Evolutionary conservation across 768 basidiomycete species (phyloP), one percentile per base, ranked within the genome.

Genomic region (Coprinellus micaceus): DNA sequence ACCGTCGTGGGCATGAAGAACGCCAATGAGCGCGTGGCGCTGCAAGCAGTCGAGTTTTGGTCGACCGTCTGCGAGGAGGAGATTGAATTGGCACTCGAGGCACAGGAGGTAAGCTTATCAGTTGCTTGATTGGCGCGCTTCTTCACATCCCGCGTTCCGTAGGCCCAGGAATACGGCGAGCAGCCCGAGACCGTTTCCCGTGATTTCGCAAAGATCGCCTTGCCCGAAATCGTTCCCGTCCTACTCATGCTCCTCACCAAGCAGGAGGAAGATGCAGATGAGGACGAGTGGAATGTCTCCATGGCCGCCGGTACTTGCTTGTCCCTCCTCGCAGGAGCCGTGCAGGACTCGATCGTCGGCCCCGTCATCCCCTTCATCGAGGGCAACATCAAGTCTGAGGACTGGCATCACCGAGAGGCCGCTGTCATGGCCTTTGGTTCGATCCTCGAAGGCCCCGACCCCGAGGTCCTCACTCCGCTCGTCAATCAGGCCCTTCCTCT

Each of bases 11-110:
- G 97, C 37, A 99, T 99, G 97, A 94, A 94, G 69, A 87, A 95
- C 64, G 71, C 74, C 6, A 94, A 98, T 61, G 94, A 97, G 64
- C 77, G 85, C 6, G 95, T 99, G 36, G 93, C 94, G 0, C 73
- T 98, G 26, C 97, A 99, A 70, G 97, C 97, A 22, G 88, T 99
- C 52, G 97, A 99, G 67, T 99, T 99, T 73, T 99, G 97, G 97
- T 95, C 95, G 4, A 98, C 96, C 7, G 96, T 98, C 1, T 98
- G 94, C 66, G 96, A 99, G 68, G 93, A 97, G 69, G 97, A 99
- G 70, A 86, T 94, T 22, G 95, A 98, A 56, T 77, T 98, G 47
- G 86, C 89, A 19, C 81, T 93, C 62, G 95, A 98, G 67, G 91
- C 91, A 1, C 88, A 91, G 59, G 96, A 98, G 78, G 93, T 92